Evolutionary conservation across 192 early-diverging fungal genomes (phyloP).

Genomic region (Coemansia sp.): DNA sequence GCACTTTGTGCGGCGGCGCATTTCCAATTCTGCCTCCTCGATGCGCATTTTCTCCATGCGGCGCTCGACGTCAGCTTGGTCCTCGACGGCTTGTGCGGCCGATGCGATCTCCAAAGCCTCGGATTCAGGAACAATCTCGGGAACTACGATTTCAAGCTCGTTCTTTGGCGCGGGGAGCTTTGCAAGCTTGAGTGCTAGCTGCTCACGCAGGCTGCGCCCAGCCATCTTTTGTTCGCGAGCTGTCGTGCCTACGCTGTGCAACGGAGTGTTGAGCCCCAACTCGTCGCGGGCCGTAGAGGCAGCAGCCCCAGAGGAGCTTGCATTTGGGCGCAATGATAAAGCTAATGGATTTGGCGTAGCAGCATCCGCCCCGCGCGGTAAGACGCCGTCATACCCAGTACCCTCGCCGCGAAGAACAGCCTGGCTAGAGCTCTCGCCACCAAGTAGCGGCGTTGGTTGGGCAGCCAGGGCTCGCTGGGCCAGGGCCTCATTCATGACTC

Average conservation of each 20-base stretch:
- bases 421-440: slow-evolving; percentile 62
- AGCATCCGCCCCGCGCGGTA: slow-evolving; percentile 59
- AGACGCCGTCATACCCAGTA: slow-evolving; percentile 65
- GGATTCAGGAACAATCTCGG: slow-evolving; percentile 51
- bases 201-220: slow-evolving; percentile 61
- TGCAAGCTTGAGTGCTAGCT: slow-evolving; percentile 70
- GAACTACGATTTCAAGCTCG: slow-evolving; percentile 90
- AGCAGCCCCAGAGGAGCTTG: slow-evolving; percentile 43
- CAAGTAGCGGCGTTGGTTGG: slow-evolving; percentile 84
- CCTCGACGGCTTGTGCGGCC: slow-evolving; percentile 42
- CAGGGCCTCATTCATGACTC: slow-evolving; percentile 76
- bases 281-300: slow-evolving; percentile 66
- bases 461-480: slow-evolving; percentile 77
- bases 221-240: slow-evolving; percentile 66
- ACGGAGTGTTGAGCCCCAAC: slow-evolving; percentile 62
- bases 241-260: slow-evolving; percentile 59
- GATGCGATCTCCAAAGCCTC: slow-evolving; percentile 18
- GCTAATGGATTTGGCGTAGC: slow-evolving; percentile 84
- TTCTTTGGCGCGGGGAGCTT: slow-evolving; percentile 86
- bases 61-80: slow-evolving; percentile 78
- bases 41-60: slow-evolving; percentile 58
- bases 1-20: slow-evolving; percentile 69
- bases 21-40: slow-evolving; percentile 50
- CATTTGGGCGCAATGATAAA: slow-evolving; percentile 20
- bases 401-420: slow-evolving; percentile 44